Percentiles rank a stretch among this genome's conserved stretches.
Evolutionary conservation across 306 rosid species (phyloP).

Genomic region (Mucuna pruriens): DNA sequence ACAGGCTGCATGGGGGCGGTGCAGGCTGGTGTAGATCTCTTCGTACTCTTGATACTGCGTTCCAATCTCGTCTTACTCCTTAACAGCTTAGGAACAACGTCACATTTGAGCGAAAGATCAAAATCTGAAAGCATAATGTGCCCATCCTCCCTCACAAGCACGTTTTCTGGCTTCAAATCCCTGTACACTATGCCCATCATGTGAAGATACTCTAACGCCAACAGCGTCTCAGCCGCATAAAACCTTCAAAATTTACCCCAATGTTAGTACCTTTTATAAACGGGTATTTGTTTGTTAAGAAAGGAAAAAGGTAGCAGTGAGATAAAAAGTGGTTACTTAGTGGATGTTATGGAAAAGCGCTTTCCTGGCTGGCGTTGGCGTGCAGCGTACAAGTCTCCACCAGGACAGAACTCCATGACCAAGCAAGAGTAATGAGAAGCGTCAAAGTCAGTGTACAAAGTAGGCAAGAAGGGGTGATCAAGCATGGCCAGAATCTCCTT

Average conservation of each 20-base stretch:
- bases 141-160: conserved; percentile 89
- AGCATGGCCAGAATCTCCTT: conserved; percentile 81
- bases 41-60: conserved; percentile 41
- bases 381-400: conserved; percentile 87
- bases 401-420: conserved; percentile 99
- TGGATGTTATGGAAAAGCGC: conserved; percentile 70
- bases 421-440: conserved; percentile 96
- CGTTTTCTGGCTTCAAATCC: conserved; percentile 96
- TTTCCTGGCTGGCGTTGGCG: conserved; percentile 77
- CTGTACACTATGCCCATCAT: conserved; percentile 99
- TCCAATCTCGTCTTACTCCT: conserved; percentile 49
- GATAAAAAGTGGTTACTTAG: conserved; percentile 64
- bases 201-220: conserved; percentile 92
- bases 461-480: conserved; percentile 94
- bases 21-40: conserved; percentile 58
- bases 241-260: conserved; percentile 50
- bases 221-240: conserved; percentile 87
- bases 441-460: conserved; percentile 83
- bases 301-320: too few species aligned
- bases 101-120: conserved; percentile 93
- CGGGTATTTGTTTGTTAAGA: too few species aligned
- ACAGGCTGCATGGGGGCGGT: conserved; percentile 87
- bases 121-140: conserved; percentile 97
- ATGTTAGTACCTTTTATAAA: background rate
- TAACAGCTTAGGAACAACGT: conserved; percentile 81